Base-by-base conservation (phyloP, 2,329 filamentous ascomycete species). In the Macrophomina phaseolina region DNA sequence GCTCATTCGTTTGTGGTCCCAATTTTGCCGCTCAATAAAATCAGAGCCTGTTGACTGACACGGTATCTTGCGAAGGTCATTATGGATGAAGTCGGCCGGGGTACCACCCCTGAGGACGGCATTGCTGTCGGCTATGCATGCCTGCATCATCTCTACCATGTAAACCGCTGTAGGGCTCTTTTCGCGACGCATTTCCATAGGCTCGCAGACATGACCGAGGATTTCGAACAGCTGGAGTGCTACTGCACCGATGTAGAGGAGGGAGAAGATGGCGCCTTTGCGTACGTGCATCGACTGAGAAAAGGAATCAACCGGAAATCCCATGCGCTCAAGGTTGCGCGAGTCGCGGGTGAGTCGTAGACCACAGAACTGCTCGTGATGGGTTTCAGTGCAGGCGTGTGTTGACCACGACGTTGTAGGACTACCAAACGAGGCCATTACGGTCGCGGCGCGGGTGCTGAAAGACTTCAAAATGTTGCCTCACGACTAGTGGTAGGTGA, bases 51-150 rank as follows among this genome's bases (percentile, higher is more conserved):
- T 16, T 40, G 36, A 28, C 38, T 61, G 30, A 68, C 55, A 34
- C 5, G 45, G 42, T 36, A 28, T 34, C 61, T 32, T 51, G 30
- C 30, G 14, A 28, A 71, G 69, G 70, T 85, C 68, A 94, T 99
- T 77, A 98, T 99, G 94, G 95, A 99, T 77, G 95, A 99, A 82
- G 92, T 99, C 45, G 95, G 95, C 0, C 86, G 95, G 56, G 95
- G 95, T 8, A 99, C 96, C 0, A 97, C 95, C 23, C 93, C 94
- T 0, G 91, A 94, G 73, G 95, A 98, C 76, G 95, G 95, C 2
- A 87, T 90, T 2, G 95, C 95, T 0, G 91, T 99, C 1, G 93
- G 93, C 0, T 98, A 91, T 77, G 95, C 94, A 1, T 93, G 90
- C 73, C 82, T 99, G 60, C 87, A 94, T 74, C 93, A 98, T 77